Evolutionary conservation across 73 alveolate genomes (phyloP), one percentile per base, ranked within the genome.

Genomic region (Paramecium octaurelia): DNA sequence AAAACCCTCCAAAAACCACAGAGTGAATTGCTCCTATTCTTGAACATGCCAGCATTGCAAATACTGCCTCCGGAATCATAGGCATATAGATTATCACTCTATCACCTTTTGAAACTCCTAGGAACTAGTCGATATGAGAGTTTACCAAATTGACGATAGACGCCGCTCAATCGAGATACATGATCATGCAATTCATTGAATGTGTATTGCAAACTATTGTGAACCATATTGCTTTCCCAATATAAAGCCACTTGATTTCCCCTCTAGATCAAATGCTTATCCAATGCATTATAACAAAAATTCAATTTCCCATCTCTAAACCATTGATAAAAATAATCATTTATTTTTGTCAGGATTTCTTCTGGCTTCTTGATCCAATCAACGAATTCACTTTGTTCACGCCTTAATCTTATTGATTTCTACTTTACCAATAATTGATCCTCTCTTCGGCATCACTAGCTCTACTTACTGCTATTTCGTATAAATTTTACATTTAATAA

Each of bases 1-100:
- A 98, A 95, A 98, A 99, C 27, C 99, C 99, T 21, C 99, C 99
- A 93, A 99, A 99, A 87, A 99, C 99, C 16, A 99, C 99, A 34
- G 99, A 97, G 90, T 99, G 99, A 54, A 98, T 97, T 6, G 99
- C 99, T 16, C 99, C 99, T 35, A 99, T 93, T 80, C 99, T 93
- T 18, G 99, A 98, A 76, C 99, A 97, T 23, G 99, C 99, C 54
- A 98, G 92, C 99, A 99, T 99, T 59, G 98, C 92, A 80, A 97
- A 96, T 21, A 97, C 97, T 21, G 99, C 98, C 92, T 97, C 99
- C 4, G 99, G 99, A 10, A 99, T 98, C 98, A 99, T 97, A n/a
- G 99, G 99, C 99, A 98, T 97, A 96, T 98, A 98, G 70, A 98
- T 95, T 70, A 98, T 92, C 7, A 98, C 98, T 92, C 99, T 71